Conservation (phyloP, 1,139 yeast species). For the Saccharomyces pastorianus region DNA sequence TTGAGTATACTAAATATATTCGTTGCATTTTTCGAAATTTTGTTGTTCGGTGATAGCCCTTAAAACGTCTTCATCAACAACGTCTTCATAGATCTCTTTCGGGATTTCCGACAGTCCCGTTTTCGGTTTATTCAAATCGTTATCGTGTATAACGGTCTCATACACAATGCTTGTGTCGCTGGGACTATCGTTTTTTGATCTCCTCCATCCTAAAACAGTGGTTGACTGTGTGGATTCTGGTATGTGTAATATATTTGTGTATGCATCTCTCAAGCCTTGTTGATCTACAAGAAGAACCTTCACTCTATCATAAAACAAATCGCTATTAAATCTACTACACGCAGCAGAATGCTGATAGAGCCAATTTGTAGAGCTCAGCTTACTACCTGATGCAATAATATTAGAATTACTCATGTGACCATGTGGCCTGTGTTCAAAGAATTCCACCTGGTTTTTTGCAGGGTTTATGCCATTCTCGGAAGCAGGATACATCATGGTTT, state of each 20-base stretch:
- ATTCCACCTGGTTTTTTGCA: conserved; percentile 29
- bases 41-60: conserved; percentile 63
- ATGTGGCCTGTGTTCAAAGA: conserved; percentile 27
- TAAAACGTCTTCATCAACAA: conserved; percentile 49
- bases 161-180: conserved; percentile 33
- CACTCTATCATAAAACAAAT: conserved; percentile 51
- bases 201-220: conserved; percentile 32
- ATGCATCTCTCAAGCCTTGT: conserved; percentile 69
- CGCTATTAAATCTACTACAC: conserved; percentile 59
- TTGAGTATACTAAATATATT: neutral
- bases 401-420: conserved; percentile 33
- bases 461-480: conserved; percentile 16
- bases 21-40: conserved; percentile 39
- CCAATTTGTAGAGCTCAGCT: conserved; percentile 70
- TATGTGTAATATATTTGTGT: conserved; percentile 67
- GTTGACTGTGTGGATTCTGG: conserved; percentile 75
- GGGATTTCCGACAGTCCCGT: conserved; percentile 64
- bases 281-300: conserved; percentile 37
- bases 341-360: conserved; percentile 76
- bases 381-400: conserved; percentile 36
- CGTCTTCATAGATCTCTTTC: conserved; percentile 46
- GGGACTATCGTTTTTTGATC: conserved; percentile 24
- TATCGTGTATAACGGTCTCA: conserved; percentile 46
- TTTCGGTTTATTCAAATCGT: conserved; percentile 37
- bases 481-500: conserved; percentile 6